Evolutionary conservation across 2,329 filamentous ascomycete species (phyloP).

Genomic region (Rhinocladiella mackenziei): DNA sequence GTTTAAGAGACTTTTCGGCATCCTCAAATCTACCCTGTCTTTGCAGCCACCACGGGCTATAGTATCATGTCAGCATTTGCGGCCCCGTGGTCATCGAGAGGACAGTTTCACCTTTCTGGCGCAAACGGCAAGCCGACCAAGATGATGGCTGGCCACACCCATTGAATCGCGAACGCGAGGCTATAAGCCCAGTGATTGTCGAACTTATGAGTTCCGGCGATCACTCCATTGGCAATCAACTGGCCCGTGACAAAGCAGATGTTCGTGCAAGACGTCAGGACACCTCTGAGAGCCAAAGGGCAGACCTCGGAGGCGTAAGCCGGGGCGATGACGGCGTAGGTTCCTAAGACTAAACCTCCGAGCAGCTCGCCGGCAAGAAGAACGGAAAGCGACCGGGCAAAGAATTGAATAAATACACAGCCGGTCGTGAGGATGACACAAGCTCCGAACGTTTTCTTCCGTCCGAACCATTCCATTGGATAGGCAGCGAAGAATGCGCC

Average conservation of each 20-base stretch:
- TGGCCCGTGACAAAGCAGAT: conserved; percentile 45
- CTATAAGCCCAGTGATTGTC: conserved; percentile 44
- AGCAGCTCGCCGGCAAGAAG: conserved; percentile 48
- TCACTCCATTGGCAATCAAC: conserved; percentile 36
- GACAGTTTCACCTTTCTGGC: conserved; percentile 32
- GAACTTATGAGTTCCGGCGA: conserved; percentile 33
- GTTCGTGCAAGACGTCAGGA: conserved; percentile 50
- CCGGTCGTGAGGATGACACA: conserved; percentile 26
- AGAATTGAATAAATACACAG: conserved; percentile 32
- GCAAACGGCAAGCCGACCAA: conserved; percentile 38
- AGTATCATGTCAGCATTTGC: not conserved
- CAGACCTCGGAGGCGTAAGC: conserved; percentile 44
- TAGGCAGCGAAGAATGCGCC: conserved; percentile 40
- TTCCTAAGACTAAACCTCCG: conserved; percentile 46
- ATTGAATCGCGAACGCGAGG: conserved; percentile 45
- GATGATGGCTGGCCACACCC: conserved; percentile 40
- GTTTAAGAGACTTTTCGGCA: conserved; percentile 36
- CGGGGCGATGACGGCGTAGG: conserved; percentile 49
- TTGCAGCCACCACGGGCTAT: conserved; percentile 39
- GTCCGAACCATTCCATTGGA: conserved; percentile 39
- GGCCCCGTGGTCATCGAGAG: too few species aligned
- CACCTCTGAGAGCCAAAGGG: conserved; percentile 44
- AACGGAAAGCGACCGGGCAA: conserved; percentile 34
- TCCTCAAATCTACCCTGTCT: conserved; percentile 36
- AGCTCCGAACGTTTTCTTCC: conserved; percentile 30